Base-by-base conservation (phyloP, 2,329 filamentous ascomycete genomes). In the Simplicillium sp. region DNA sequence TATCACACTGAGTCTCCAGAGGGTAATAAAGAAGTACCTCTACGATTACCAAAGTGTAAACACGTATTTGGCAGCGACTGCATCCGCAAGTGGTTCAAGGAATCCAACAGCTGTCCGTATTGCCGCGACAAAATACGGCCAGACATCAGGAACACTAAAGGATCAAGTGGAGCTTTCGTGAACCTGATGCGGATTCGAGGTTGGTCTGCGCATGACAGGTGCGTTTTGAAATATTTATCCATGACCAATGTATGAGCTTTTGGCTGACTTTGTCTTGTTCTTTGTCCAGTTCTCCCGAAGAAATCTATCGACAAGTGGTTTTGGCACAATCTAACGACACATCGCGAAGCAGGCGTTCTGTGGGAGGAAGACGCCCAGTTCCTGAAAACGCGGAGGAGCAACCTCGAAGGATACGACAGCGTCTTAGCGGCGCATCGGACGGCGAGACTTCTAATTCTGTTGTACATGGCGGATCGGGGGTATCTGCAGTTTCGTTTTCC, bases 61-160 rank as follows among this genome's bases (percentile, higher is more conserved):
- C 78, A 82, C 48, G 56, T 82, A 7, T 82, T 82, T 54, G 78
- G 78, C 14, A 68, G 80, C 42, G 66, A 72, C 48, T 82, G 78
- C 54, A 77, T 82, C 47, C 77, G 74, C 54, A 80, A 75, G 48
- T 82, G 78, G 78, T 70, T 82, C 34, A 66, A 75, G 39, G 74
- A 80, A 36, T 74, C 74, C 2, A 70, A 78, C 48, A 78, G 66
- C 41, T 82, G 78, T 48, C 78, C 78, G 1, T 81, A 81, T 50
- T 82, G 78, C 54, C 71, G 78, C 18, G 70, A 77, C 46, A 77
- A 78, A 49, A 61, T 82, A 17, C 73, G 67, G 3, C 72, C 74
- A 2, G 71, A 78, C 43, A 51, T 54, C 7, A 59, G 55, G 41
- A 46, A 48, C 2, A 20, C 38, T 11, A 34, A 39, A 11, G 36